phyloP scores from a whole-genome alignment of 768 basidiomycete genomes.

The Termitomyces heimii region DNA sequence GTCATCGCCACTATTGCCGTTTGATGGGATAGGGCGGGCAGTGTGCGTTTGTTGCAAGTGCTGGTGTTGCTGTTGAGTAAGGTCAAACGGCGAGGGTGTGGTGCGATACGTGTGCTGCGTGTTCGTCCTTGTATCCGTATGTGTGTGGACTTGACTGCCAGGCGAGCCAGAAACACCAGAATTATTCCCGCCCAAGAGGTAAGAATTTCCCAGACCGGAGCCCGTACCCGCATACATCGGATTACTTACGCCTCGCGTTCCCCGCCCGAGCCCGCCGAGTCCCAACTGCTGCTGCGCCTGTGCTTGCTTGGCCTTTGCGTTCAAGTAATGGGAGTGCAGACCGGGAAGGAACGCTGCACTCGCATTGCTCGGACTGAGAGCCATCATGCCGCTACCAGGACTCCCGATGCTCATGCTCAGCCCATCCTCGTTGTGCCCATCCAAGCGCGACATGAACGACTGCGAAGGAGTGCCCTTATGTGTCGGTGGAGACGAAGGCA shows the following conservation, averaged over 20 bases:
- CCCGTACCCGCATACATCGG: conserved; percentile 16
- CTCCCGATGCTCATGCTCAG: conserved; percentile 32
- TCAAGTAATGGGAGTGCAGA: conserved; percentile 59
- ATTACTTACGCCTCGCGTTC: conserved; percentile 26
- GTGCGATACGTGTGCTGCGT: conserved; percentile 34
- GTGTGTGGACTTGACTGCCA: conserved; percentile 27
- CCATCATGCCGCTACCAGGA: conserved; percentile 33
- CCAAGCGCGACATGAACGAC: conserved; percentile 42
- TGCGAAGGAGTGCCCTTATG: conserved; percentile 45
- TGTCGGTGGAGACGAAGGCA: conserved; percentile 26
- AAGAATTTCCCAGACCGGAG: not conserved
- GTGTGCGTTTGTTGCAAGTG: conserved; percentile 24
- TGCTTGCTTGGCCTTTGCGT: conserved; percentile 37
- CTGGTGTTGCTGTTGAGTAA: conserved; percentile 30
- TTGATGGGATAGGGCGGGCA: conserved; percentile 24
- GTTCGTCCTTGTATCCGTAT: conserved; percentile 32
- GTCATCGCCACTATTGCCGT: conserved; percentile 10
- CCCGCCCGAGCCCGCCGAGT: conserved; percentile 23
- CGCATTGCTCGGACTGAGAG: conserved; percentile 60
- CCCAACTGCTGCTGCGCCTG: conserved; percentile 26
- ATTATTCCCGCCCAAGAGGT: not conserved
- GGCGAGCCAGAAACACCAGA: conserved; percentile 22
- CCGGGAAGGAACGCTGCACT: conserved; percentile 79
- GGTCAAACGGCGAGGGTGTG: conserved; percentile 38
- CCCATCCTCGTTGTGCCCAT: conserved; percentile 23